A percentile compares a stretch with the other conserved stretches of the same genome.
phyloP scores from a whole-genome alignment of 768 basidiomycete species.

The Boletus rubescentipes region DNA sequence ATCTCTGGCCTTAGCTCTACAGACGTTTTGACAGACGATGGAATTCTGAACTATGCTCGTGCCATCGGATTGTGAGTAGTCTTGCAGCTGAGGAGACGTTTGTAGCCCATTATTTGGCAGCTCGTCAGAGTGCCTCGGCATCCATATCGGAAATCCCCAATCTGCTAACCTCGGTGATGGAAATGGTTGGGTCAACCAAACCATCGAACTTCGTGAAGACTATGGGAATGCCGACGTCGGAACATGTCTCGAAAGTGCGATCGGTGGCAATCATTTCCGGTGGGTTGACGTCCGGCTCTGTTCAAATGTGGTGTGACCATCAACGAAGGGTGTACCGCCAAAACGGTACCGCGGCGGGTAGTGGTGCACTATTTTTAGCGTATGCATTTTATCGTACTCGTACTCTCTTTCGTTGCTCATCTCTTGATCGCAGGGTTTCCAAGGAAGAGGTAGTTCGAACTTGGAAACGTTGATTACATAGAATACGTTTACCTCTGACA shows the following conservation, averaged over 20 bases:
- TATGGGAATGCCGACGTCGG: conserved; percentile 36
- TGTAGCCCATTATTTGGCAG: conserved; percentile 22
- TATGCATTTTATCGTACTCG: conserved; percentile 30
- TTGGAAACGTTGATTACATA: background rate
- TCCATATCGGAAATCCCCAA: conserved; percentile 36
- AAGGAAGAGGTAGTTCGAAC: conserved; percentile 42
- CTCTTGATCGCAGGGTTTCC: conserved; percentile 39
- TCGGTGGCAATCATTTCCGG: conserved; percentile 51
- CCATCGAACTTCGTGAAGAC: conserved; percentile 43
- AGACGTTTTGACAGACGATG: conserved; percentile 51
- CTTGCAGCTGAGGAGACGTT: background rate
- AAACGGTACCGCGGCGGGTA: conserved; percentile 51
- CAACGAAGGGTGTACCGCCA: conserved; percentile 47
- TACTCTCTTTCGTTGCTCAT: no score
- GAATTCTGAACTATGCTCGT: conserved; percentile 55
- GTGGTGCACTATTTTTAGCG: conserved; percentile 56
- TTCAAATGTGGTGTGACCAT: background rate
- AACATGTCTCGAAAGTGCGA: conserved; percentile 43
- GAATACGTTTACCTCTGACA: background rate
- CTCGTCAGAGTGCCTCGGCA: conserved; percentile 39
- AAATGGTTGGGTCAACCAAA: conserved; percentile 43
- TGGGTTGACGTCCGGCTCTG: conserved; percentile 6
- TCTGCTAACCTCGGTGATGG: conserved; percentile 49
- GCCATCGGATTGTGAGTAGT: conserved; percentile 60
- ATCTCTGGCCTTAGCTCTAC: conserved; percentile 63